Conservation (phyloP, 768 basidiomycete genomes). For the Strobilomyces dryophilus region DNA sequence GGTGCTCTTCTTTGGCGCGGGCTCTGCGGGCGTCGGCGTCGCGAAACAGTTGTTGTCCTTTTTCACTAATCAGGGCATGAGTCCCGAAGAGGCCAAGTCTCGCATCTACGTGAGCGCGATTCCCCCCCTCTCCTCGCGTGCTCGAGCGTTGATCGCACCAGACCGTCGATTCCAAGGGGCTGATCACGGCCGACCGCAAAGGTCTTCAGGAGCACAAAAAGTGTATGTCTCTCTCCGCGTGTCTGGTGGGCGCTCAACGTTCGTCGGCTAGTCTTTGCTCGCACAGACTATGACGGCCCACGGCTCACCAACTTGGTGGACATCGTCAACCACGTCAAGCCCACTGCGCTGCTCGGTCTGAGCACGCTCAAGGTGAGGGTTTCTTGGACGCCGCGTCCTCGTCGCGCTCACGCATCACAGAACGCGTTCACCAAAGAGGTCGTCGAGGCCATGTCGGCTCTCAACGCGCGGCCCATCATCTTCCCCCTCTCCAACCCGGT, state of each 20-base stretch:
- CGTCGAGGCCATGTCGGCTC: slow-evolving; percentile 56
- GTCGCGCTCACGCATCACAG: slow-evolving; percentile 14
- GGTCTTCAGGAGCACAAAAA: slow-evolving; percentile 72
- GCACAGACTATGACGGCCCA: slow-evolving; percentile 63
- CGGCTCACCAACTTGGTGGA: slow-evolving; percentile 57
- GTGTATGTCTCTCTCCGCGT: slow-evolving; percentile 33
- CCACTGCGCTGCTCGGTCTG: slow-evolving; percentile 74
- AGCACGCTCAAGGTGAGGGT: slow-evolving; percentile 47
- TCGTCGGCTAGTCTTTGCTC: slow-evolving; percentile 54
- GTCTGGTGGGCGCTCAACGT: background rate
- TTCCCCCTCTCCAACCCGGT: slow-evolving; percentile 80
- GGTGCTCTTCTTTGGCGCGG: slow-evolving; percentile 57
- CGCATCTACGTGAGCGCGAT: slow-evolving; percentile 56
- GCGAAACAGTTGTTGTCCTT: slow-evolving; percentile 48
- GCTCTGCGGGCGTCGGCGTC: slow-evolving; percentile 51
- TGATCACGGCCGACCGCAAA: slow-evolving; percentile 66
- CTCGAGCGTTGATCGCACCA: slow-evolving; percentile 23
- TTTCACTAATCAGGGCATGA: slow-evolving; percentile 51
- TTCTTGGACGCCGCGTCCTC: background rate
- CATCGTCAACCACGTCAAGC: slow-evolving; percentile 68
- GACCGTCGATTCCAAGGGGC: slow-evolving; percentile 76
- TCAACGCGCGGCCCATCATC: slow-evolving; percentile 71
- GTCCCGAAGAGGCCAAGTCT: slow-evolving; percentile 59
- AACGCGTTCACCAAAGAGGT: slow-evolving; percentile 62
- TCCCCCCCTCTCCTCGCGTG: background rate